Conservation (phyloP, 1,284 basidiomycete genomes). For the Leccinum colubrinum region DNA sequence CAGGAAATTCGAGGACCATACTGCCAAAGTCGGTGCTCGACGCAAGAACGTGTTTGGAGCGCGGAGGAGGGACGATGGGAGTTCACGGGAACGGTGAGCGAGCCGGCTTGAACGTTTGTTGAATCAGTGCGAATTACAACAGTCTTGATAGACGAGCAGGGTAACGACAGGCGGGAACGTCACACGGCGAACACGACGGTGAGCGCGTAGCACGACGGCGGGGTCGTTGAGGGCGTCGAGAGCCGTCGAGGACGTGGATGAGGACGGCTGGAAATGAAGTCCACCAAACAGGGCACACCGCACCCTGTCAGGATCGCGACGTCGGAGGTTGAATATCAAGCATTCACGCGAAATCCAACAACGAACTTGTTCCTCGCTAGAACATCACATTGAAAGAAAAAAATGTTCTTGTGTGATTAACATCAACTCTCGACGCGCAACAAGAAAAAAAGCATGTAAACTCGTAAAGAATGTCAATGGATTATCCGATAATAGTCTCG, state of each 20-base stretch:
- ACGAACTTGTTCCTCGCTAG: conserved; percentile 1
- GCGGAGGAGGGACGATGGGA: not conserved
- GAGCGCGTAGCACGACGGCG: conserved; percentile 16
- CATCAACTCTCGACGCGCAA: conserved; percentile 23
- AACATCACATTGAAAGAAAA: conserved; percentile 9
- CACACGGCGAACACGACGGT: conserved; percentile 14
- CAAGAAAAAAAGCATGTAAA: conserved; percentile 29
- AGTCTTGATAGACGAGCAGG: conserved; percentile 7
- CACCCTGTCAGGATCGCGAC: conserved; percentile 13
- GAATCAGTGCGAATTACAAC: conserved; percentile 17
- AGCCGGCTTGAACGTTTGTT: conserved; percentile 9
- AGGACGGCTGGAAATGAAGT: conserved; percentile 1
- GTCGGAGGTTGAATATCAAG: conserved; percentile 31
- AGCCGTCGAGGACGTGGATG: conserved; percentile 7
- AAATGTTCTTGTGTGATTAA: conserved; percentile 13
- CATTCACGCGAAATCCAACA: conserved; percentile 7
- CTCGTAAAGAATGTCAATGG: conserved; percentile 36
- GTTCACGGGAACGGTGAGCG: conserved; percentile 10
- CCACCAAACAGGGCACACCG: conserved; percentile 9
- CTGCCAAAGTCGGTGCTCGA: conserved; percentile 6
- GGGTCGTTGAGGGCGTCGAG: conserved; percentile 4
- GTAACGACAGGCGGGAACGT: not conserved
- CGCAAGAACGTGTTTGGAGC: not conserved
- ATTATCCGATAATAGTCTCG: conserved; percentile 37
- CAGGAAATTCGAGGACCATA: conserved; percentile 58